Base-by-base conservation (phyloP, 768 basidiomycete species). In the Tulasnella sp. region DNA sequence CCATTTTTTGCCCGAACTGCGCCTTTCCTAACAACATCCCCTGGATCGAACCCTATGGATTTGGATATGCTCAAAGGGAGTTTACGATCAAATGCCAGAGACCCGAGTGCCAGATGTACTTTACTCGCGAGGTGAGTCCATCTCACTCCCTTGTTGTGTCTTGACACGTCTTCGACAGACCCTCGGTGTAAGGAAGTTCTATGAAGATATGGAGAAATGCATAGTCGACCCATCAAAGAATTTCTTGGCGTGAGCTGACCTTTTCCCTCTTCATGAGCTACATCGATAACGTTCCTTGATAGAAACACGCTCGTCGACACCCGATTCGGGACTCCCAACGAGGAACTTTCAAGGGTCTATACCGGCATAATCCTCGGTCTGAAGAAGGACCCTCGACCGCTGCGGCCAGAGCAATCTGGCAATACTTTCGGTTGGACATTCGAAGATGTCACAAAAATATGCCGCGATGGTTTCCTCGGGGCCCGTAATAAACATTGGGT, bases 101-200 rank as follows among this genome's bases (percentile, higher is more conserved):
- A 36, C 31, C 19, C 15, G 14, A 49, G 1, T 34, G 45, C 15
- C 27, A 37, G 2, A 21, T 40, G 9, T 6, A n/a, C 4, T 56
- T 59, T 35, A 53, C 31, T 43, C 50, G 37, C 14, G 62, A 63
- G 62, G 61, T 59, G 2, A 3, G 41, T 4, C 23, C 2, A 1
- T 19, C 3, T 11, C 7, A 6, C 1, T 4, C 6, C 11, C 9
- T n/a, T 48, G 8, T 29, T 1, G 21, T 46, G 15, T 21, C 43
- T 21, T 46, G 25, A 3, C n/a, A 19, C 21, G 0, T 31, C 36
- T 9, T 23, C 8, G 3, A 11, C 17, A 52, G 50, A 35, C 50
- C 21, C 52, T 54, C 32, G 52, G 52, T 6, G 14, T 54, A 23
- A 21, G 39, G 21, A 54, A 54, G 37, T 54, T 54, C 4, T 54